Base-by-base conservation (phyloP, 768 basidiomycete genomes). In the Leccinum longicurvipes region DNA sequence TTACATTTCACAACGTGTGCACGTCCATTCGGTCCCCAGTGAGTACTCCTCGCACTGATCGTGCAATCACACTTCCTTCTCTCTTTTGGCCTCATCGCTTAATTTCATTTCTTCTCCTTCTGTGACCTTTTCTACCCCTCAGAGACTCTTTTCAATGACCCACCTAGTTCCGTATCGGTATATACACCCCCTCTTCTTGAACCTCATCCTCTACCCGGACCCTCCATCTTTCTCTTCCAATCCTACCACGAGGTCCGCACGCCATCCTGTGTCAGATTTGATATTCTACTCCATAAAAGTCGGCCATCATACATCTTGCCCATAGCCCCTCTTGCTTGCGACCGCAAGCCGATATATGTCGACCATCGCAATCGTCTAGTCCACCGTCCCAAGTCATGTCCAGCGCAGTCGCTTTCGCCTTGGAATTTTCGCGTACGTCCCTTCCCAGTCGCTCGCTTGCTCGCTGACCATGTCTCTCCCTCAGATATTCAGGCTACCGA, bases 231-330 rank as follows among this genome's bases (percentile, higher is more conserved):
- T 47, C 55, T 57, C 48, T 59, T 50, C 55, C 10, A 52, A 53
- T 60, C 47, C 5, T 31, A 60, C 68, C 68, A 69, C 68, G 68
- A 64, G 68, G 60, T 50, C 60, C 57, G 52, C 67, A 69, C 68
- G 66, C 66, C 55, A 61, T 42, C 68, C 68, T 69, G 68, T 69
- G 68, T 57, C 19, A 60, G 67, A 69, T 69, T 69, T 70, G 62
- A 68, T 69, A 70, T 69, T 70, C 55, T 60, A 21, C 47, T 47
- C 56, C 52, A 29, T 55, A 69, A 66, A 67, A 66, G 60, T 59
- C 61, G 36, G 44, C 54, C 56, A 44, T 50, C 57, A 57, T 58
- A 60, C 60, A 41, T 63, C 66, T 64, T 70, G 68, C 68, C 68
- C 68, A 64, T 66, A 62, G 66, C 67, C 68, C 68, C 68, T 63